Conservation (phyloP, 495 filamentous ascomycete species). For the Neurospora sp. region DNA sequence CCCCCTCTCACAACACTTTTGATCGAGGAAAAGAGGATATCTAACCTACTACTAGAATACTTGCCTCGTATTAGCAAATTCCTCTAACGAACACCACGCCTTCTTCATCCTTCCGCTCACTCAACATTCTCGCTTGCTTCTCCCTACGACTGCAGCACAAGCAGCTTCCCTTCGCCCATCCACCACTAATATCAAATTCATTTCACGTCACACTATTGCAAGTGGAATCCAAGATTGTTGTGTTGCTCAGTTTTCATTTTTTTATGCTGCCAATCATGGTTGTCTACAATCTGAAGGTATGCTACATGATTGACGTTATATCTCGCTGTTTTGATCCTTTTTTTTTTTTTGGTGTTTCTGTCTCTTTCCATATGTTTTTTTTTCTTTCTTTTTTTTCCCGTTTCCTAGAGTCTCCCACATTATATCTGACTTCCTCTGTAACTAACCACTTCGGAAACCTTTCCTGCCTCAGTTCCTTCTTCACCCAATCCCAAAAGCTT, state of each 20-base stretch:
- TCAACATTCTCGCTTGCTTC: not conserved
- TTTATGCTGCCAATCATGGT: not conserved
- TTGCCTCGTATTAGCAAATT: too few relatives aligned
- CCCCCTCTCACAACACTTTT: not conserved
- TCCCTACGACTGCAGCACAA: not conserved
- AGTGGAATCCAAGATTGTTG: not conserved
- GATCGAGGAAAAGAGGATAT: too few relatives aligned
- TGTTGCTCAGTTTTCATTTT: not conserved
- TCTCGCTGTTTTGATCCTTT: not conserved
- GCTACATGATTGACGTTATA: not conserved
- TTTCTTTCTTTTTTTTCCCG: not conserved
- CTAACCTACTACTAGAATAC: too few relatives aligned
- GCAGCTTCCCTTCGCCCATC: too few relatives aligned
- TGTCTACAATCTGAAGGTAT: not conserved
- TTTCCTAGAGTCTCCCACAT: not conserved
- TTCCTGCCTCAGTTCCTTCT: too few relatives aligned
- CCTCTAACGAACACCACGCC: too few relatives aligned
- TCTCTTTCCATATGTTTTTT: not conserved
- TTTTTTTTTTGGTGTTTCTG: not conserved
- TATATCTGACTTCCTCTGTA: not conserved
- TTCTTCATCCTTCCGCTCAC: not conserved
- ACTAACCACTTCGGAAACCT: not conserved
- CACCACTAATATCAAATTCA: not conserved
- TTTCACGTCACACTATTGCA: not conserved
- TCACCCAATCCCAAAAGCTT: too few relatives aligned